phyloP scores from a whole-genome alignment of 2,329 filamentous ascomycete genomes.

The Fusarium tjaetaba region DNA sequence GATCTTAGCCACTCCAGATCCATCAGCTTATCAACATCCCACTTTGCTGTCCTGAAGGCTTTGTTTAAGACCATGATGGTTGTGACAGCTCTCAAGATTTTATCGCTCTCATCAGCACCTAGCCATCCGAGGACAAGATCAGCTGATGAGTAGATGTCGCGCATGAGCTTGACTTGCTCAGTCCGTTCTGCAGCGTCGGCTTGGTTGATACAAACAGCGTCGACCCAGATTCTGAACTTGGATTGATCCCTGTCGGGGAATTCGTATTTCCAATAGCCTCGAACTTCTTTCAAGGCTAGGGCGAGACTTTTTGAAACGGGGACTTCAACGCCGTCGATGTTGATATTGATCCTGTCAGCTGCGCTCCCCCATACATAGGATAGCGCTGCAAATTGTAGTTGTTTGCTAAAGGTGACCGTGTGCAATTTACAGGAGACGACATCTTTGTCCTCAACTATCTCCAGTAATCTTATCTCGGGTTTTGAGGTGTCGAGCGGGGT shows the following conservation, averaged over 20 bases:
- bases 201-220: slow-evolving; percentile 1
- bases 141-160: not conserved
- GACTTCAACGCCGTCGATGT: not conserved
- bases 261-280: not conserved
- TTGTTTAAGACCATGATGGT: not conserved
- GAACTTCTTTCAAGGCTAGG: not conserved
- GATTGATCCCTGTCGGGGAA: not conserved
- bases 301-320: not conserved
- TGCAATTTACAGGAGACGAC: not conserved
- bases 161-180: slow-evolving; percentile 16
- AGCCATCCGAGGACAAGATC: slow-evolving; percentile 4
- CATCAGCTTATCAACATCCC: not conserved
- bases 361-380: not conserved
- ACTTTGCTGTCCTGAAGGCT: not conserved
- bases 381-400: not conserved
- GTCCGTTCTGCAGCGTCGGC: not conserved
- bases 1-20: not conserved
- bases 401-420: not conserved
- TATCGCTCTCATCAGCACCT: not conserved
- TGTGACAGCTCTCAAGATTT: not conserved
- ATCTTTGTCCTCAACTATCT: not conserved
- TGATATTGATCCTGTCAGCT: not conserved
- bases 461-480: not conserved
- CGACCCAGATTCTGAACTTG: slow-evolving; percentile 1
- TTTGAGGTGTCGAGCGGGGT: not conserved